phyloP scores from a whole-genome alignment of 768 basidiomycete genomes.

The Boletus patriciae region DNA sequence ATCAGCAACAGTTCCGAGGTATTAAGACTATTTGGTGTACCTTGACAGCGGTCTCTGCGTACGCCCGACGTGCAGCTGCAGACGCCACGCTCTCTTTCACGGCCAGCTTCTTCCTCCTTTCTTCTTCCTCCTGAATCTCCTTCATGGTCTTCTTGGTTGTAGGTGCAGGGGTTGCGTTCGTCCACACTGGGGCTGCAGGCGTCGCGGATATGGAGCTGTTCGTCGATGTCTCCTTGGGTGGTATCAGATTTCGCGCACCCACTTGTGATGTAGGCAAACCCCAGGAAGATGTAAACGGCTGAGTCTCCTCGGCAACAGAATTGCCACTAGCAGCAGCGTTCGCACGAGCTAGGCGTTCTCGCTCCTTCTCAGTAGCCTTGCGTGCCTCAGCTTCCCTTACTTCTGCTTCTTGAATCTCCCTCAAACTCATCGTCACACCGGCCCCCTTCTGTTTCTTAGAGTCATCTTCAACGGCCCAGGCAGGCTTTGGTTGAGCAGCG shows the following conservation, averaged over 20 bases:
- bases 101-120: constrained; percentile 70
- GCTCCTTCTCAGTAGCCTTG: constrained; percentile 72
- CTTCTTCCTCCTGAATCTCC: constrained; percentile 98
- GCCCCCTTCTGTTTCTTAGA: constrained; percentile 51
- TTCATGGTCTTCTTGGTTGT: constrained; percentile 89
- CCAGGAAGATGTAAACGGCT: constrained; percentile 74
- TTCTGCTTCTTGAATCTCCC: constrained; percentile 96
- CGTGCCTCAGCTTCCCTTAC: constrained; percentile 75
- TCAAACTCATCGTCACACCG: constrained; percentile 60
- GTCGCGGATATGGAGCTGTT: constrained; percentile 30
- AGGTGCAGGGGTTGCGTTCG: constrained; percentile 53
- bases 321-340: constrained; percentile 35
- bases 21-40: constrained; percentile 37
- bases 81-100: constrained; percentile 60
- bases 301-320: constrained; percentile 52
- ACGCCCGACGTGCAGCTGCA: constrained; percentile 62
- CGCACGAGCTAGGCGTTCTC: constrained; percentile 57
- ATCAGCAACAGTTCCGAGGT: neutral
- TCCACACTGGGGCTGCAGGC: constrained; percentile 64
- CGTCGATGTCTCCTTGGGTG: constrained; percentile 44
- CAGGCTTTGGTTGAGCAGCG: constrained; percentile 44
- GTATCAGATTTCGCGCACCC: constrained; percentile 46
- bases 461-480: constrained; percentile 73
- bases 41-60: constrained; percentile 80
- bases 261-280: constrained; percentile 83